Evolutionary conservation across 2,329 filamentous ascomycete genomes (phyloP).

Genomic region (Chrysoporthe deuterocubensis): DNA sequence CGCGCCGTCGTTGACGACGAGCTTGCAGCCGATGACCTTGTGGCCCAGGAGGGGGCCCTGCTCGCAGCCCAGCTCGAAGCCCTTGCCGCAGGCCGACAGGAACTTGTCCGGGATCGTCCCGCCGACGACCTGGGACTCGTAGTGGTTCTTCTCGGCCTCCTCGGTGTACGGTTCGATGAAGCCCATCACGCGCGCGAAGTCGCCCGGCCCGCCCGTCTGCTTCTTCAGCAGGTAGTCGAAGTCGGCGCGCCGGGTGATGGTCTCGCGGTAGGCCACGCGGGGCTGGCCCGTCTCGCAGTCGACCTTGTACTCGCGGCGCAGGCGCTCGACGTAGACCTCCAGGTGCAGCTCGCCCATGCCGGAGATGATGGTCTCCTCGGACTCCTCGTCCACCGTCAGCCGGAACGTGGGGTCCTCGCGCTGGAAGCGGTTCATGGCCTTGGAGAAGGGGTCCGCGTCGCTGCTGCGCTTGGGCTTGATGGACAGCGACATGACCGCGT

Average conservation of each 20-base stretch:
- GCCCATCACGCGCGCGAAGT: slow-evolving; percentile 90
- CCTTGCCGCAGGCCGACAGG: slow-evolving; percentile 91
- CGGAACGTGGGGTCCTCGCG: slow-evolving; percentile 98
- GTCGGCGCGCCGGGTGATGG: slow-evolving; percentile 75
- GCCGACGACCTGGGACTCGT: slow-evolving; percentile 85
- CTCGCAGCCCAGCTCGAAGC: slow-evolving; percentile 80
- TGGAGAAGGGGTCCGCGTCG: slow-evolving; percentile 92
- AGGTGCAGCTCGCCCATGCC: slow-evolving; percentile 98
- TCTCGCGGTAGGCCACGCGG: slow-evolving; percentile 96
- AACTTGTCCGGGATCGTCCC: slow-evolving; percentile 96
- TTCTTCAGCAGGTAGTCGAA: slow-evolving; percentile 96
- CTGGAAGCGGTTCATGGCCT: slow-evolving; percentile 98
- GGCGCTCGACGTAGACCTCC: slow-evolving; percentile 96
- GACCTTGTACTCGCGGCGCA: slow-evolving; percentile 94
- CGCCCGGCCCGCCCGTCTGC: slow-evolving; percentile 92
- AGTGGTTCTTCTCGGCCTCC: slow-evolving; percentile 73
- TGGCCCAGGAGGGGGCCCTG: slow-evolving; percentile 93
- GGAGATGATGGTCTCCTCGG: slow-evolving; percentile 95
- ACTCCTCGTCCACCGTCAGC: slow-evolving; percentile 88
- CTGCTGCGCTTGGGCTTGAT: slow-evolving; percentile 95
- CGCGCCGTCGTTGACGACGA: slow-evolving; percentile 95
- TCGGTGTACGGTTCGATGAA: slow-evolving; percentile 84
- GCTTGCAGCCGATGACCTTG: slow-evolving; percentile 83
- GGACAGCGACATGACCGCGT: slow-evolving; percentile 96
- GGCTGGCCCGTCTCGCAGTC: slow-evolving; percentile 96